Conservation (phyloP, 768 basidiomycete species). For the Melanogaster broomeanus region DNA sequence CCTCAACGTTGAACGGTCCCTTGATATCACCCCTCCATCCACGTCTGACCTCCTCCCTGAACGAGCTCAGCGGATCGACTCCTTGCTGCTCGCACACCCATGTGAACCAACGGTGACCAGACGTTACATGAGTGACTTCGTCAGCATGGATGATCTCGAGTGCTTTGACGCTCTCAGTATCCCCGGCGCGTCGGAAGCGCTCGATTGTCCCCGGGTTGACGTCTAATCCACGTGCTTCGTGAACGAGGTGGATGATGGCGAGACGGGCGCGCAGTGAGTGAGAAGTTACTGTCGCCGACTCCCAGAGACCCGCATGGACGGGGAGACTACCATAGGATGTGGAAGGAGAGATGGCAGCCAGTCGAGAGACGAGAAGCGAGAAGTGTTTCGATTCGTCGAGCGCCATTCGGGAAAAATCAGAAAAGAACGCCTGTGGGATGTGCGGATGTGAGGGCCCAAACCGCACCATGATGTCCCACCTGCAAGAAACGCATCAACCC, state of each 20-base stretch:
- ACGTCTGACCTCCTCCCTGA: conserved; percentile 66
- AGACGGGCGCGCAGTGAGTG: conserved; percentile 69
- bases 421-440: conserved; percentile 74
- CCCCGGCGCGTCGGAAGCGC: conserved; percentile 66
- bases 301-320: conserved; percentile 81
- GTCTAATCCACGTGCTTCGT: conserved; percentile 82
- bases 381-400: conserved; percentile 89
- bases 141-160: conserved; percentile 80
- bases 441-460: conserved; percentile 62
- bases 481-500: conserved; percentile 19
- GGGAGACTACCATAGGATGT: conserved; percentile 72
- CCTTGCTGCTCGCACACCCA: conserved; percentile 64
- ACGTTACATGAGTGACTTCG: conserved; percentile 80
- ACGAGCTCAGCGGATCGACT: conserved; percentile 61
- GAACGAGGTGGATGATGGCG: conserved; percentile 84
- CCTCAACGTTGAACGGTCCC: conserved; percentile 81
- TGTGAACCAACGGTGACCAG: conserved; percentile 83
- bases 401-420: conserved; percentile 82
- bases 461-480: conserved; percentile 84
- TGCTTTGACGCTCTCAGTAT: conserved; percentile 62
- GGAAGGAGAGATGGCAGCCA: conserved; percentile 59
- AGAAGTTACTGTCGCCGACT: conserved; percentile 69
- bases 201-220: conserved; percentile 82
- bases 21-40: conserved; percentile 76
- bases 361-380: conserved; percentile 62